Evolutionary conservation across 257 asterid species (phyloP).

Genomic region (Plantago major): DNA sequence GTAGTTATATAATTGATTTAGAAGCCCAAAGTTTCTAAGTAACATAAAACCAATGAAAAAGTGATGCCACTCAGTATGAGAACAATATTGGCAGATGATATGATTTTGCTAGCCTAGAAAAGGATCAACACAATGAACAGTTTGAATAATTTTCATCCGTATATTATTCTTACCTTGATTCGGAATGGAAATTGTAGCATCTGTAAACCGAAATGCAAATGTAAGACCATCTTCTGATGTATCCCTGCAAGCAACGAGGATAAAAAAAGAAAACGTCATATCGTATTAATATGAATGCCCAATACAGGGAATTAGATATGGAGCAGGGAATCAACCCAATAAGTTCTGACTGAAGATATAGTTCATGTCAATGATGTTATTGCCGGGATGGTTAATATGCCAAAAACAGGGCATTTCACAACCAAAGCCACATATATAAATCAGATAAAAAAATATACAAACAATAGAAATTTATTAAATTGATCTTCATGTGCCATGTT

Average conservation of each 20-base stretch:
- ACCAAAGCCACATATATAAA: no score
- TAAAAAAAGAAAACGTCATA: slow-evolving; percentile 20
- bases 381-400: no score
- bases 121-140: slow-evolving; percentile 20
- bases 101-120: slow-evolving; percentile 13
- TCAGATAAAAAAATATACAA: no score
- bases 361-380: no score
- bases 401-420: no score
- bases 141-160: slow-evolving; percentile 14
- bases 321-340: slow-evolving; percentile 13
- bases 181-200: slow-evolving; percentile 66
- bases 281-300: slow-evolving; percentile 4
- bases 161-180: slow-evolving; percentile 66
- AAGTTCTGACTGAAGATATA: not conserved
- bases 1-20: slow-evolving; percentile 7
- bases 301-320: slow-evolving; percentile 6
- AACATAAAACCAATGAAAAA: slow-evolving; percentile 9
- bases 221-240: slow-evolving; percentile 94
- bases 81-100: not conserved
- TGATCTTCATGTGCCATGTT: no score
- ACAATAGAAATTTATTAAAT: no score
- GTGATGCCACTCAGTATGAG: not conserved
- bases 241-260: slow-evolving; percentile 52
- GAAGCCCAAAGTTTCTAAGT: slow-evolving; percentile 15
- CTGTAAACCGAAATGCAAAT: slow-evolving; percentile 95